Base-by-base conservation (phyloP, 305 asterid species). In the Lippia alba region DNA sequence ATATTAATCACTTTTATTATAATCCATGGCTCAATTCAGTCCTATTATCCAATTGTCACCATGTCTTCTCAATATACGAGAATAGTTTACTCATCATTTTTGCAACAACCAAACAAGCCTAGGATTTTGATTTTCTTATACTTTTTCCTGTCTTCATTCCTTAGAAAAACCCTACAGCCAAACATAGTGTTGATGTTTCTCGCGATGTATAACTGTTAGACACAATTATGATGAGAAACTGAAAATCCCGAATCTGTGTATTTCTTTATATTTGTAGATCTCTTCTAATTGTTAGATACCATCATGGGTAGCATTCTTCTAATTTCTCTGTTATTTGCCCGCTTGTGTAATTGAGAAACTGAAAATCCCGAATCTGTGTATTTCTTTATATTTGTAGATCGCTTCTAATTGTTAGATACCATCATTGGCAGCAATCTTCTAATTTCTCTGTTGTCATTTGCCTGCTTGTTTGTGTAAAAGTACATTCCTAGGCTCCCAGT, bases 141-240 rank as follows among this genome's bases (percentile, higher is more conserved):
- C 16, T 56, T 53, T 24, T 67, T 50, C 45, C 65, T 34, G 6
- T 34, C 6, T 34, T 36, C 41, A 2, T 36, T 36, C 41, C 41
- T 36, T 36, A 1, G 41, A 1, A 5, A 36, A 36, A 36, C 9
- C 41, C 41, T 8, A 5, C 6, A 20, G 30, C 48, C 58, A 64
- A 76, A 64, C 6, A 12, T 58, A 61, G 62, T 9, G 7, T 54
- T 12, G 41, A 69, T 55, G 19, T 36, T 67, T 67, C 54, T 39
- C 19, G 72, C 18, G 63, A 9, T 19, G 16, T 16, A 54, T 33
- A 66, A 53, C 20, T 66, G 61, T 7, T 53, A 44, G 20, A 24
- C 58, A 3, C 34, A 54, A 16, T 54, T 54, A 19, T 20, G 19
- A 11, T 1, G 19, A 8, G 3, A 3, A 18, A 18, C 11, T 12